A percentile compares a stretch with the other conserved stretches of the same genome.
Evolutionary conservation across 2,329 filamentous ascomycete genomes (phyloP).

Genomic region (Sporothrix phasma): DNA sequence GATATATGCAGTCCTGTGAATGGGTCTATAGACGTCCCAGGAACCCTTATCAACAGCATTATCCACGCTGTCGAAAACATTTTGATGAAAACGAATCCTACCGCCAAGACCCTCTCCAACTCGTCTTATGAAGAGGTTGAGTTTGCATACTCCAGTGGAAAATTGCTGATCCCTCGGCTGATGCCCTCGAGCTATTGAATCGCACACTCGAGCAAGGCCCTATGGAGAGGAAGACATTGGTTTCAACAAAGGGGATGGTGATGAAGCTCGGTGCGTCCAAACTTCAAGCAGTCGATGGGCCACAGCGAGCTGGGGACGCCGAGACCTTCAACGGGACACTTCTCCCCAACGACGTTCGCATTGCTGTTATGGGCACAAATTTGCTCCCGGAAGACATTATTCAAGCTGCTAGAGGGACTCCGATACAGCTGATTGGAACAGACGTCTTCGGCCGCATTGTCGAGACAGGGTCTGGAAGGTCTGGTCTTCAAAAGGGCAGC

Average conservation of each 20-base stretch:
- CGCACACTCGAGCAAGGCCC: slow-evolving; percentile 31
- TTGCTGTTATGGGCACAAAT: slow-evolving; percentile 30
- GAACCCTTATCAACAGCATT: background rate
- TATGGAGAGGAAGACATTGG: background rate
- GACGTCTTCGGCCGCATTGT: slow-evolving; percentile 34
- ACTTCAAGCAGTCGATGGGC: slow-evolving; percentile 12
- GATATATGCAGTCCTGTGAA: background rate
- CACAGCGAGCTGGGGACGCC: slow-evolving; percentile 19
- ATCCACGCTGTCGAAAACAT: background rate
- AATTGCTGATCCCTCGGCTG: slow-evolving; percentile 33
- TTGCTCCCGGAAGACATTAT: slow-evolving; percentile 31
- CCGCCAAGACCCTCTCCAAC: slow-evolving; percentile 11
- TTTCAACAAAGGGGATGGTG: background rate
- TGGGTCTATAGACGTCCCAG: background rate
- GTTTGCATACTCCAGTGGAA: slow-evolving; percentile 23
- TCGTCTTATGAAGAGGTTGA: slow-evolving; percentile 25
- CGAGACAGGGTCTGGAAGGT: slow-evolving; percentile 27
- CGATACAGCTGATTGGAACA: slow-evolving; percentile 14
- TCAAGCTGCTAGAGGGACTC: slow-evolving; percentile 16
- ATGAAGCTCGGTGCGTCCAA: slow-evolving; percentile 18
- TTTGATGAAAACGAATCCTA: background rate
- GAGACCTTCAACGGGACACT: slow-evolving; percentile 17
- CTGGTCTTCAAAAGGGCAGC: slow-evolving; percentile 28
- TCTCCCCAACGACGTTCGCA: slow-evolving; percentile 29
- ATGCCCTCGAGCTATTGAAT: slow-evolving; percentile 33